Base-by-base conservation (phyloP, 148 eudicot species). In the Arctostaphylos glauca region DNA sequence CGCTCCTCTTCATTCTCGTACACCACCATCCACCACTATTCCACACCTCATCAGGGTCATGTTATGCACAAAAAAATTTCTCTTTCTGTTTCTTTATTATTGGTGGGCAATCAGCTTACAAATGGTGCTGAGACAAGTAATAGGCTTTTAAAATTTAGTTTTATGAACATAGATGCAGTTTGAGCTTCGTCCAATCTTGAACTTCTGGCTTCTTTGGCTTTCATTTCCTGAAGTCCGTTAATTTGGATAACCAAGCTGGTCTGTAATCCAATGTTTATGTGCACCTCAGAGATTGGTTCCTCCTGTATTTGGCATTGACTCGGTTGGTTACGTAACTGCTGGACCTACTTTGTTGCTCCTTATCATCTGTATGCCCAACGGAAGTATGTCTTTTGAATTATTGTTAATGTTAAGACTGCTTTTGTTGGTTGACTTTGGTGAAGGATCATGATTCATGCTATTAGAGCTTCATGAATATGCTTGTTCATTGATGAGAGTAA, bases 181-280 rank as follows among this genome's bases (percentile, higher is more conserved):
- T 74, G 55, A 74, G 53, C 55, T 49, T 21, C 52, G 31, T 75
- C 54, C 31, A 75, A 49, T 75, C 54, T 50, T 75, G 41, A 75
- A 21, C 3, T 50, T 9, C 25, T 4, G 4, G 38, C 13, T 74
- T 12, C 14, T 47, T 74, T 46, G 23, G 78, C 56, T 21, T 74
- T 75, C 78, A 52, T 74, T 48, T 48, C 41, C 56, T 49, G 16
- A 19, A n/a, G 19, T 56, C 18, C 31, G 6, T 50, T 50, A 49
- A 75, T 75, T n/a, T 13, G 56, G 56, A 52, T 21, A 75, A 49
- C 38, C 58, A 50, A 48, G 78, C 58, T 75, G 43, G 25, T 74
- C 44, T 74, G 77, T 49, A 13, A 8, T 72, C 76, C 76, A 72
- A 46, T 25, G 3, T 18, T 72, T 16, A 7, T 46, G 23, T 43